Base-by-base conservation (phyloP, 2,329 filamentous ascomycete species). In the Phialocephala subalpina region DNA sequence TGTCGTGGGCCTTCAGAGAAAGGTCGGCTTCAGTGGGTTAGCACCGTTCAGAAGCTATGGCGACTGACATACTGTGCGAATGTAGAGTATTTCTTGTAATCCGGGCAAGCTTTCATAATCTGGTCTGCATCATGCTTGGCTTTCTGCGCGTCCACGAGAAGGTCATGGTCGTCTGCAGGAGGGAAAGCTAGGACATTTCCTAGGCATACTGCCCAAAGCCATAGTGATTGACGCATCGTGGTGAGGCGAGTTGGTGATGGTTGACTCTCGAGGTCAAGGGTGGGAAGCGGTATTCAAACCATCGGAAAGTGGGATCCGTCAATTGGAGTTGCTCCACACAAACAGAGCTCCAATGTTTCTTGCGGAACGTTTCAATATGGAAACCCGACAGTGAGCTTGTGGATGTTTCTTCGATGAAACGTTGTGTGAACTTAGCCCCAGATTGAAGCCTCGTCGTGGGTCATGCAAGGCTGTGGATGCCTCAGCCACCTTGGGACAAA, bases 1-100 rank as follows among this genome's bases (percentile, higher is more conserved):
- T 84, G 83, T 74, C 97, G 84, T 4, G 92, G 91, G 0, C 96
- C 96, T 22, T 89, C 83, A 78, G 93, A 97, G 68, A 91, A 86
- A 0, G 96, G 96, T 22, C 84, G 84, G 77, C 94, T 97, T 12
- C 2, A 9, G 53, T 47, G 27, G 20, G 60, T 76, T 59, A 74
- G 70, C 56, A 14, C 14, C 22, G 20, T 22, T 40, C 29, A 57
- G 27, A 20, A 42, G 22, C 2, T 18, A 18, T 27, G n/a, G 22
- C 22, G 8, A 25, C 36, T 22, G 56, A 8, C 72, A 27, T 71
- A 73, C 73, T 76, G 74, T 16, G 60, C 36, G 60, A 73, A 75
- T 11, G 69, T 68, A 22, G 75, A 72, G 67, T 78, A 78, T 73
- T 69, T 73, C 68, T 73, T 76, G 33, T 77, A 78, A 64, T 78